Evolutionary conservation across 2,329 filamentous ascomycete species (phyloP).

Genomic region (Cephalotrichum gorgonifer): DNA sequence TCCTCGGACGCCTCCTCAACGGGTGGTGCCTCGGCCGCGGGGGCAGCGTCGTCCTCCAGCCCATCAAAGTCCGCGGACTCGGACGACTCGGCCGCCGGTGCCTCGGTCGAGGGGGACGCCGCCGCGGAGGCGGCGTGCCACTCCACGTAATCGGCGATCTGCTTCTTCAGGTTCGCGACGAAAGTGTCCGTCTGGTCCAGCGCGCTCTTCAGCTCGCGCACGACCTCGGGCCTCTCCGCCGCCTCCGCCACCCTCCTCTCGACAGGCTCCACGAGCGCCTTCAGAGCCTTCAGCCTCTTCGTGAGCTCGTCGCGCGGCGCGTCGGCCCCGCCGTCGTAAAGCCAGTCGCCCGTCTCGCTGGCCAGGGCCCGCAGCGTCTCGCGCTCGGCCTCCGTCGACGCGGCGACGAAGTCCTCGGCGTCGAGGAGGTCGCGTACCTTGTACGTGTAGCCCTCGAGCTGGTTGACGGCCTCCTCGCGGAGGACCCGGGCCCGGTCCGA

Average conservation of each 20-base stretch:
- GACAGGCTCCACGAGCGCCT: constrained; percentile 68
- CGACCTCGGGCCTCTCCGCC: constrained; percentile 56
- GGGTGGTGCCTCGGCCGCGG: constrained; percentile 25
- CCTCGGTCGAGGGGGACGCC: constrained; percentile 30
- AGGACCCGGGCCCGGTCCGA: constrained; percentile 70
- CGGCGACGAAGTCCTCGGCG: constrained; percentile 61
- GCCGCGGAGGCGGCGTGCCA: constrained; percentile 44
- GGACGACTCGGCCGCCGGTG: constrained; percentile 28
- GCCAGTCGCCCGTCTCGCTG: constrained; percentile 70
- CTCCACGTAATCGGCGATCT: constrained; percentile 58
- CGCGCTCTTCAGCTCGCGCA: constrained; percentile 58
- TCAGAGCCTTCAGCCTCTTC: constrained; percentile 64
- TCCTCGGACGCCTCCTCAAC: constrained; percentile 34
- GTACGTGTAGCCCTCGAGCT: constrained; percentile 91
- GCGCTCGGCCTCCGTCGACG: constrained; percentile 60
- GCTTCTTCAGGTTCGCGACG: constrained; percentile 56
- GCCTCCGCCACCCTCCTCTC: constrained; percentile 66
- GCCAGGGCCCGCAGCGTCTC: constrained; percentile 57
- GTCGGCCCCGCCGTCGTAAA: constrained; percentile 74
- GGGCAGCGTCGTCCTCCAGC: constrained; percentile 60
- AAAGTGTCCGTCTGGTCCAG: constrained; percentile 64
- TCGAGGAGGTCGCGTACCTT: constrained; percentile 73
- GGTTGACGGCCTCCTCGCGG: constrained; percentile 82
- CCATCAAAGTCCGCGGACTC: constrained; percentile 53
- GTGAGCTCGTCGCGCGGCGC: constrained; percentile 67